These are phyloP conservation scores for Fusarium nurragi DNA, from an alignment of 2,329 filamentous ascomycete genomes.

Conservation along the genomic window DNA sequence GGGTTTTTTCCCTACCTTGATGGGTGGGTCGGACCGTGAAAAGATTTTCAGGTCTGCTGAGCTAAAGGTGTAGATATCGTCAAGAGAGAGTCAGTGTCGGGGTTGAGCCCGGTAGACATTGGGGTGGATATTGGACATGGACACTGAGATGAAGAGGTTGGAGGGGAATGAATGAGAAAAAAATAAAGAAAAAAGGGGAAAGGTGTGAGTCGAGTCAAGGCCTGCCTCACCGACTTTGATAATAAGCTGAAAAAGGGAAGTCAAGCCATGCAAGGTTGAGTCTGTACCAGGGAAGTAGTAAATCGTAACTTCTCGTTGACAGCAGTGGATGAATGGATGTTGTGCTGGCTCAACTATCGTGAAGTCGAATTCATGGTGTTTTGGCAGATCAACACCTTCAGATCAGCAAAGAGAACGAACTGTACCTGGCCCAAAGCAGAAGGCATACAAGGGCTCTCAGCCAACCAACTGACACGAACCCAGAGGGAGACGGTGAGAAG, in stretches of 20 bases:
- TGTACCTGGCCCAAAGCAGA: slow-evolving; percentile 30
- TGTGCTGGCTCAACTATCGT: slow-evolving; percentile 21
- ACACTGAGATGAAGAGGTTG: slow-evolving; percentile 33
- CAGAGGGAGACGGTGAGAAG: slow-evolving; percentile 21
- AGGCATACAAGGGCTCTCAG: slow-evolving; percentile 28
- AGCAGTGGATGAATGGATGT: background rate
- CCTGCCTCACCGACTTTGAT: slow-evolving; percentile 19
- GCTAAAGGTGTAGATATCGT: slow-evolving; percentile 21
- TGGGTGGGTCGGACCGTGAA: slow-evolving; percentile 7
- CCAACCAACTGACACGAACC: slow-evolving; percentile 38
- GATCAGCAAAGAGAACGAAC: background rate
- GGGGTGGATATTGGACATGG: slow-evolving; percentile 27
- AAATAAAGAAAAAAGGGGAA: slow-evolving; percentile 11
- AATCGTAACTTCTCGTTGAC: background rate
- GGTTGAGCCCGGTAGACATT: slow-evolving; percentile 11
- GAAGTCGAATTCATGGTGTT: slow-evolving; percentile 26
- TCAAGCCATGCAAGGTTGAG: background rate
- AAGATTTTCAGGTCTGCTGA: slow-evolving; percentile 43
- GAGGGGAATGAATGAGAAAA: slow-evolving; percentile 4
- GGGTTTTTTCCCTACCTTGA: slow-evolving; percentile 6
- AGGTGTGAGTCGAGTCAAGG: slow-evolving; percentile 9
- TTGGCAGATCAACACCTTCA: slow-evolving; percentile 3
- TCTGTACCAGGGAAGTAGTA: background rate
- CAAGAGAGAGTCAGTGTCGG: slow-evolving; percentile 32
- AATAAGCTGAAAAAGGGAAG: background rate